Evolutionary conservation across 768 basidiomycete genomes (phyloP).

Genomic region (Russula virescens): DNA sequence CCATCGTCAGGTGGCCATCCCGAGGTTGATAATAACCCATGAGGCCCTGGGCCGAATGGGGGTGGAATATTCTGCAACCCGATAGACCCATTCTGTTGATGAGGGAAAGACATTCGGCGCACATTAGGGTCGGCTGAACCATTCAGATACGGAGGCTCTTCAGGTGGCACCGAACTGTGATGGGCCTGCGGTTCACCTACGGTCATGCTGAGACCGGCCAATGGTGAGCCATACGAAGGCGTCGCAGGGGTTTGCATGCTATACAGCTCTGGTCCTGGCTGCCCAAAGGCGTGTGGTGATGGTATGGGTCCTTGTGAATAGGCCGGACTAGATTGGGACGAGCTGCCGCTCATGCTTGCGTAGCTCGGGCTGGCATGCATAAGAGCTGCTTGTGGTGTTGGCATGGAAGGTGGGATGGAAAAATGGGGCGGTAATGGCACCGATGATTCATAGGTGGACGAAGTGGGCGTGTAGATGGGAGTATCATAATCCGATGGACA

Average conservation of each 20-base stretch:
- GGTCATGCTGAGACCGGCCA: slow-evolving; percentile 4
- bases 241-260: slow-evolving; percentile 4
- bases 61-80: slow-evolving; percentile 7
- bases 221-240: slow-evolving; percentile 17
- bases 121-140: neutral
- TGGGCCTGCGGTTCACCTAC: slow-evolving; percentile 13
- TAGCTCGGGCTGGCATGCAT: slow-evolving; percentile 20
- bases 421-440: neutral
- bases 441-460: slow-evolving; percentile 8
- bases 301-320: slow-evolving; percentile 20
- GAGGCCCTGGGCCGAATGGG: neutral
- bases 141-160: slow-evolving; percentile 13
- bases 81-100: slow-evolving; percentile 13
- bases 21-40: slow-evolving; percentile 3
- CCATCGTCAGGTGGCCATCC: slow-evolving; percentile 9
- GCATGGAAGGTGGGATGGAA: slow-evolving; percentile 16
- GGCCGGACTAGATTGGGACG: slow-evolving; percentile 20
- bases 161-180: slow-evolving; percentile 15
- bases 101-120: slow-evolving; percentile 9
- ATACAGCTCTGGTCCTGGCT: slow-evolving; percentile 10
- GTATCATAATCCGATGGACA: slow-evolving; percentile 11
- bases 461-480: slow-evolving; percentile 3
- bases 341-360: slow-evolving; percentile 18
- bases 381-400: slow-evolving; percentile 8
- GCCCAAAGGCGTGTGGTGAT: slow-evolving; percentile 18